A percentile compares a stretch with the other conserved stretches of the same genome.
Evolutionary conservation across 2,329 filamentous ascomycete species (phyloP).

Genomic region (Dendryphion nanum): DNA sequence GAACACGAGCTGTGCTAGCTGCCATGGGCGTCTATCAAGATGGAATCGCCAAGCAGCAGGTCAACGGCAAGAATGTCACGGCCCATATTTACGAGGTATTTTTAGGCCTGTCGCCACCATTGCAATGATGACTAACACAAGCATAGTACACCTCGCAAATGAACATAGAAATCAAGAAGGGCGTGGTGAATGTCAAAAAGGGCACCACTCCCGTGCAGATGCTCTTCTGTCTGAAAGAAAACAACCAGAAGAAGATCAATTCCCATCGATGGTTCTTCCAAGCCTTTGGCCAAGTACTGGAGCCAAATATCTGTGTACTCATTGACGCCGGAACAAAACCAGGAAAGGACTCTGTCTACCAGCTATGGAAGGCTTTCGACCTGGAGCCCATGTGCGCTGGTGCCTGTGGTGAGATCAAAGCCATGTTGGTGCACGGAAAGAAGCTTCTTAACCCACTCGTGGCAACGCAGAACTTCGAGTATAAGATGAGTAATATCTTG

Average conservation of each 20-base stretch:
- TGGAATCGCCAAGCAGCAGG: conserved; percentile 96
- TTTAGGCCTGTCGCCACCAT: conserved; percentile 1
- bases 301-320: conserved; percentile 95
- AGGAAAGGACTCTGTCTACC: conserved; percentile 91
- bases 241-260: conserved; percentile 99
- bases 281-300: conserved; percentile 85
- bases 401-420: conserved; percentile 98
- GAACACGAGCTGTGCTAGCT: conserved; percentile 84
- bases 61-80: conserved; percentile 94
- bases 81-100: conserved; percentile 82
- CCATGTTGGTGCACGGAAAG: conserved; percentile 86
- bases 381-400: conserved; percentile 96
- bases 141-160: conserved; percentile 75
- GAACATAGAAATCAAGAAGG: conserved; percentile 84
- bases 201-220: conserved; percentile 88
- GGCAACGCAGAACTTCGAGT: conserved; percentile 97
- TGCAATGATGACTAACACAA: conserved; percentile 13
- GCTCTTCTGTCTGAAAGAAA: conserved; percentile 97
- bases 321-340: conserved; percentile 95
- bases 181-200: conserved; percentile 80
- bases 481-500: conserved; percentile 99
- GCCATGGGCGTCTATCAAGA: conserved; percentile 97
- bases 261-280: conserved; percentile 99
- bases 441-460: conserved; percentile 91
- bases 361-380: conserved; percentile 98